phyloP scores from a whole-genome alignment of 306 rosid species.

The Cicer chorassanicum region DNA sequence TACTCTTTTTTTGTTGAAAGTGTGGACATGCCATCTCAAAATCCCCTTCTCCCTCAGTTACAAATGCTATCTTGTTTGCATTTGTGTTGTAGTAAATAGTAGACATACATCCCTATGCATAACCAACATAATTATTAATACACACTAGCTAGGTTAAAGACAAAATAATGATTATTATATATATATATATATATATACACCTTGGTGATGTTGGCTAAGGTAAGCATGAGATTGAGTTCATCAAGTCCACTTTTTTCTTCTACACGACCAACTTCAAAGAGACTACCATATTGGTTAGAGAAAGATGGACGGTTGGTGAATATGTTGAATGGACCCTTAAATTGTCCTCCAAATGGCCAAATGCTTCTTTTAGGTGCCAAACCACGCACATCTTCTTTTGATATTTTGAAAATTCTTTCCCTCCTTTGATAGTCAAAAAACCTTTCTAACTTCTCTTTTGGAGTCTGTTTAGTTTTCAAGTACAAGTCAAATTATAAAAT shows the following conservation, averaged over 20 bases:
- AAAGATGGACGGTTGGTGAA: slow-evolving; percentile 47
- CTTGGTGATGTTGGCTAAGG: slow-evolving; percentile 61
- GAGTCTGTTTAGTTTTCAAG: slow-evolving; percentile 43
- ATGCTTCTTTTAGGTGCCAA: slow-evolving; percentile 44
- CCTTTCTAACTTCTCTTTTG: slow-evolving; percentile 46
- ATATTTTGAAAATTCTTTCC: slow-evolving; percentile 60
- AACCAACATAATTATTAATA: too few species aligned
- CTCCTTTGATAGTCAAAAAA: slow-evolving; percentile 51
- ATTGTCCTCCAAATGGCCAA: slow-evolving; percentile 64
- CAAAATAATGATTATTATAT: not conserved
- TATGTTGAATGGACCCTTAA: slow-evolving; percentile 55
- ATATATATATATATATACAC: slow-evolving; percentile 16
- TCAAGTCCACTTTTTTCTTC: slow-evolving; percentile 45
- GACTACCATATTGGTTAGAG: slow-evolving; percentile 61
- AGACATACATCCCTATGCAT: slow-evolving; percentile 56
- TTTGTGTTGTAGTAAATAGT: slow-evolving; percentile 56
- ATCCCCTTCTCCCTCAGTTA: slow-evolving; percentile 58
- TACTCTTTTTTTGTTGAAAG: not conserved
- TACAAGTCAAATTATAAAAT: not conserved
- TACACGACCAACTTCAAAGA: slow-evolving; percentile 50
- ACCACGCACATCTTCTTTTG: slow-evolving; percentile 47
- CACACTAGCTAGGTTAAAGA: not conserved
- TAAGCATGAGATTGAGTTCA: slow-evolving; percentile 52
- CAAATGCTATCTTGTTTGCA: slow-evolving; percentile 58
- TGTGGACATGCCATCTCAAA: slow-evolving; percentile 66